Percentiles rank a stretch among this genome's conserved stretches.
Evolutionary conservation across 2,329 filamentous ascomycete species (phyloP).

Genomic region (Penicillium rolfsii): DNA sequence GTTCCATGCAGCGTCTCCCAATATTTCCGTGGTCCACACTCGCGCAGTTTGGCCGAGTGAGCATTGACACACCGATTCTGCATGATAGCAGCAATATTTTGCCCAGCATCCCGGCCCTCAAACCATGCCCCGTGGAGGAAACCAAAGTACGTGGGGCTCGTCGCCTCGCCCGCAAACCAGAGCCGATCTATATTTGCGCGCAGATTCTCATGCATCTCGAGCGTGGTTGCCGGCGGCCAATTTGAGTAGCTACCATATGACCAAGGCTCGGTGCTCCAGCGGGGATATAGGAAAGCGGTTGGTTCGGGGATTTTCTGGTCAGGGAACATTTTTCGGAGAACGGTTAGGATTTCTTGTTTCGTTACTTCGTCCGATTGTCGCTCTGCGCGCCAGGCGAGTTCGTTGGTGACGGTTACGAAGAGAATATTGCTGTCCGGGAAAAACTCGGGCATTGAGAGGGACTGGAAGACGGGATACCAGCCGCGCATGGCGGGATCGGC

Average conservation of each 20-base stretch:
- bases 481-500: slow-evolving; percentile 54
- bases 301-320: slow-evolving; percentile 61
- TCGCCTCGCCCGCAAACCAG: slow-evolving; percentile 69
- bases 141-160: slow-evolving; percentile 65
- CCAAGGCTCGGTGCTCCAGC: slow-evolving; percentile 58
- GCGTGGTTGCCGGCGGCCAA: slow-evolving; percentile 65
- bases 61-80: slow-evolving; percentile 26
- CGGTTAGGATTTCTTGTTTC: slow-evolving; percentile 58
- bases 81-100: slow-evolving; percentile 36
- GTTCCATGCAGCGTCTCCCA: slow-evolving; percentile 38
- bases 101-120: slow-evolving; percentile 57
- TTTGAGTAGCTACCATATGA: slow-evolving; percentile 67
- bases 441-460: slow-evolving; percentile 61
- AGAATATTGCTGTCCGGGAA: slow-evolving; percentile 65
- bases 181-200: slow-evolving; percentile 65
- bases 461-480: slow-evolving; percentile 67
- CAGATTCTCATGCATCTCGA: slow-evolving; percentile 69
- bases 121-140: slow-evolving; percentile 67
- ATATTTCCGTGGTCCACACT: slow-evolving; percentile 30
- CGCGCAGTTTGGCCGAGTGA: slow-evolving; percentile 18
- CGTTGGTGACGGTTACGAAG: slow-evolving; percentile 65
- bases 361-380: slow-evolving; percentile 62
- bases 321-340: slow-evolving; percentile 66
- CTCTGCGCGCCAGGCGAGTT: slow-evolving; percentile 62
- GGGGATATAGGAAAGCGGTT: slow-evolving; percentile 62